These are phyloP conservation scores for Delitschia confertaspora DNA, from an alignment of 495 filamentous ascomycete species.

Conservation along the genomic window DNA sequence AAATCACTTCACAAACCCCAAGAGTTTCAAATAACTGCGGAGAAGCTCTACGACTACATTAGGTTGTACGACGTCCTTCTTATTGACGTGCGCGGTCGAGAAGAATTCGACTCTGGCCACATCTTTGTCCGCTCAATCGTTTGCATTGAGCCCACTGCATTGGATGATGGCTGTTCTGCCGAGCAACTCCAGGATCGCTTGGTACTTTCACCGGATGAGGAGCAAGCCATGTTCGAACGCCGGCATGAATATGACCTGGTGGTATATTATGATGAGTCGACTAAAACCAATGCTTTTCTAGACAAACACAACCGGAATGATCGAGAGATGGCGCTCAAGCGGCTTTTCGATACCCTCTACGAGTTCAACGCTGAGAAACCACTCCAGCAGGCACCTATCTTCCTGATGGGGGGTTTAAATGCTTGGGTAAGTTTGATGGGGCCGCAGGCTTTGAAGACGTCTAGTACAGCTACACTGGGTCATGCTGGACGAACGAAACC, in stretches of 20 bases:
- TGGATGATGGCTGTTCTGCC: slow-evolving; percentile 71
- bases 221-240: slow-evolving; percentile 63
- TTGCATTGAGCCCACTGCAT: slow-evolving; percentile 78
- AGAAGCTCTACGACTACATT: slow-evolving; percentile 58
- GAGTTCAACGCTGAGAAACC: slow-evolving; percentile 75
- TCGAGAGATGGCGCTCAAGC: slow-evolving; percentile 52
- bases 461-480: slow-evolving; percentile 46
- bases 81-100: slow-evolving; percentile 76
- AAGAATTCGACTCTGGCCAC: slow-evolving; percentile 79
- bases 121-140: slow-evolving; percentile 73
- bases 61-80: slow-evolving; percentile 56
- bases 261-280: slow-evolving; percentile 79
- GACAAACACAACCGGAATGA: slow-evolving; percentile 40
- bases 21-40: slow-evolving; percentile 54
- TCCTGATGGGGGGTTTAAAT: slow-evolving; percentile 73
- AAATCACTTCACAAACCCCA: slow-evolving; percentile 45
- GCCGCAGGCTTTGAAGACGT: slow-evolving; percentile 51
- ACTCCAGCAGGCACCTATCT: slow-evolving; percentile 58
- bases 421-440: slow-evolving; percentile 79
- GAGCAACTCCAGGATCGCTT: slow-evolving; percentile 76
- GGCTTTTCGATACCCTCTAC: slow-evolving; percentile 67
- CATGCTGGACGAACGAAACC: slow-evolving; percentile 40
- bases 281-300: slow-evolving; percentile 45
- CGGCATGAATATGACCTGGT: slow-evolving; percentile 76
- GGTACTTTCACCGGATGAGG: slow-evolving; percentile 64